Percentiles rank a stretch among this genome's conserved stretches.
phyloP scores from a whole-genome alignment of 2,329 filamentous ascomycete genomes.

The Alternaria sp. region DNA sequence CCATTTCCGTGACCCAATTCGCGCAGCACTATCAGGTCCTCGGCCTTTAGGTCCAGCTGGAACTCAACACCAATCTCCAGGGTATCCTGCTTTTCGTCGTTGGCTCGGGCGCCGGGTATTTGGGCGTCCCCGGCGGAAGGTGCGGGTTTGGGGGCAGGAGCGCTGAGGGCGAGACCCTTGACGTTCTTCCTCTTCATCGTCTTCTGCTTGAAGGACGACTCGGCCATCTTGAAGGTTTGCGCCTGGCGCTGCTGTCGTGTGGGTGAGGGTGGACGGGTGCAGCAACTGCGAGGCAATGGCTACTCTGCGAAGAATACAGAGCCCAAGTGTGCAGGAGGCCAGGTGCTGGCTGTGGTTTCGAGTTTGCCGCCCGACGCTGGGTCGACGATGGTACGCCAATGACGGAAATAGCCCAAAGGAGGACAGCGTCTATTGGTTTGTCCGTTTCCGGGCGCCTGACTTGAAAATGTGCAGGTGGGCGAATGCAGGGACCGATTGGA shows the following conservation, averaged over 20 bases:
- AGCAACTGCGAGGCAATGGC: constrained; percentile 2
- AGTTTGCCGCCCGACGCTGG: constrained; percentile 46
- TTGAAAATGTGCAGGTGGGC: constrained; percentile 17
- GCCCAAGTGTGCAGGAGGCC: constrained; percentile 11
- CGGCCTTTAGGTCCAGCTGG: constrained; percentile 86
- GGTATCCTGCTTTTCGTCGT: constrained; percentile 69
- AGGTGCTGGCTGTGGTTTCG: constrained; percentile 34
- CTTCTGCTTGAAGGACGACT: constrained; percentile 65
- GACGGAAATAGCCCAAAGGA: constrained; percentile 40
- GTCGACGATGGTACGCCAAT: constrained; percentile 46
- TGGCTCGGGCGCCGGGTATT: constrained; percentile 64
- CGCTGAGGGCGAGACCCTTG: constrained; percentile 89
- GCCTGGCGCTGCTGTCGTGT: constrained; percentile 19
- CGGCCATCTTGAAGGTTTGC: constrained; percentile 56
- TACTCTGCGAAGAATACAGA: constrained; percentile 13
- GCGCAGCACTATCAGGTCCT: constrained; percentile 91
- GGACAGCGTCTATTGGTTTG: constrained; percentile 50
- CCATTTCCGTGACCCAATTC: constrained; percentile 96
- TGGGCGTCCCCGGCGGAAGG: constrained; percentile 75
- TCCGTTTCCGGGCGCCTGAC: constrained; percentile 35
- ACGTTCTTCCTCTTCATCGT: constrained; percentile 99
- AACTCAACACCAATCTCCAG: constrained; percentile 98
- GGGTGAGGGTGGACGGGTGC: constrained; percentile 5
- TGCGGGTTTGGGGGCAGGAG: constrained; percentile 72
- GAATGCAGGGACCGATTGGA: constrained; percentile 32